Evolutionary conservation across 2,329 filamentous ascomycete species (phyloP).

Genomic region (Xylariaceae sp.): DNA sequence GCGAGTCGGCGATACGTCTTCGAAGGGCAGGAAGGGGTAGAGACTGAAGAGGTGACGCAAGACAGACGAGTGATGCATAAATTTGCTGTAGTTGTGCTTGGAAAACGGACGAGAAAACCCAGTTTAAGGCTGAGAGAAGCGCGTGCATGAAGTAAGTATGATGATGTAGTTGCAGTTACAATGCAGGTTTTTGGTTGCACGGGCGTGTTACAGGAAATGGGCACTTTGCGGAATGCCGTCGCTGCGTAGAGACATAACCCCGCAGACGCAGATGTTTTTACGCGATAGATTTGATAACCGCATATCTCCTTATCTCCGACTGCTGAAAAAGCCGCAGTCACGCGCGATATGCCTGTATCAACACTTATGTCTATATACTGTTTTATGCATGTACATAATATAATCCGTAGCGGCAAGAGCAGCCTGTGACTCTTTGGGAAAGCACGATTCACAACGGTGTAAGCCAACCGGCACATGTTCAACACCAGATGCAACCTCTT

Average conservation of each 20-base stretch:
- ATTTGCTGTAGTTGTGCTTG: background rate
- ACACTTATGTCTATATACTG: background rate
- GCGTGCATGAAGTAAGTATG: conserved; percentile 16
- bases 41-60: background rate
- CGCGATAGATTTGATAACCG: background rate
- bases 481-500: too few relatives aligned
- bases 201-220: background rate
- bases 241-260: background rate
- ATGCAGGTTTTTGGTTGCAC: conserved; percentile 13
- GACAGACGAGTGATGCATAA: background rate
- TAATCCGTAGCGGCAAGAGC: too few relatives aligned
- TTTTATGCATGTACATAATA: too few relatives aligned
- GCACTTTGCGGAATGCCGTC: background rate
- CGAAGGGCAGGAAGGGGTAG: background rate
- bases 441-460: too few relatives aligned
- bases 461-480: too few relatives aligned
- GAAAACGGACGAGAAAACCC: background rate
- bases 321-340: background rate
- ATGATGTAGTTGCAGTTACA: conserved; percentile 17
- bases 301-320: background rate
- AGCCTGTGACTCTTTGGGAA: too few relatives aligned
- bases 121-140: conserved; percentile 8
- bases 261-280: background rate
- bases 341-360: background rate
- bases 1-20: background rate